Evolutionary conservation across 2,329 filamentous ascomycete species (phyloP).

Genomic region (Talaromyces atroroseus): DNA sequence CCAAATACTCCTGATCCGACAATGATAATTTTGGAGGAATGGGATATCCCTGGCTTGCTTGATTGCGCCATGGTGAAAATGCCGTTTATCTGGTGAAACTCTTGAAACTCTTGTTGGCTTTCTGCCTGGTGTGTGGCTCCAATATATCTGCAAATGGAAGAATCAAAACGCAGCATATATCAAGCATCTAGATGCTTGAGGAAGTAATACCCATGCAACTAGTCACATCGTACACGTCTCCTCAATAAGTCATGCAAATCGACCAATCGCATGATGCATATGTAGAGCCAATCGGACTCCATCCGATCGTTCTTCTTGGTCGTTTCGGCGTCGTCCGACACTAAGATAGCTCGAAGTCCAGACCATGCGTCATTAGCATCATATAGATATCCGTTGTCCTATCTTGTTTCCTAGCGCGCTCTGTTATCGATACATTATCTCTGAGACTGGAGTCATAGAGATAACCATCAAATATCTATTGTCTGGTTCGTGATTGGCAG

Average conservation of each 20-base stretch:
- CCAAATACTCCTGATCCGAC: constrained; percentile 25
- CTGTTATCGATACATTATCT: no score
- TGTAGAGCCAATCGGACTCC: background rate
- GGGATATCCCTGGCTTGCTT: background rate
- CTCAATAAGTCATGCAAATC: background rate
- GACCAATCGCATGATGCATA: background rate
- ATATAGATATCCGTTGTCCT: no score
- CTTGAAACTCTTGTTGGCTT: background rate
- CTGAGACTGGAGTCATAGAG: no score
- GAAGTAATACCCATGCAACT: no score
- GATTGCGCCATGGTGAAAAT: background rate
- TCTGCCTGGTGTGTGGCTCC: no score
- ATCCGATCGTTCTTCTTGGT: background rate
- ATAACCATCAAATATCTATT: no score
- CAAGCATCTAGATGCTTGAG: no score
- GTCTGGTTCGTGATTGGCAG: no score
- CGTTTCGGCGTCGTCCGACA: background rate
- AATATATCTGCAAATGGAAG: background rate
- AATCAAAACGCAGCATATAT: background rate
- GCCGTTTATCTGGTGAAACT: background rate
- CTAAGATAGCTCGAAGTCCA: background rate
- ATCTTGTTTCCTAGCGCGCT: no score
- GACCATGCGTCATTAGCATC: background rate
- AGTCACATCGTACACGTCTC: no score
- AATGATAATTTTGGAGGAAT: constrained; percentile 20